Base-by-base conservation (phyloP, 2,329 filamentous ascomycete genomes). In the Fusarium buharicum region DNA sequence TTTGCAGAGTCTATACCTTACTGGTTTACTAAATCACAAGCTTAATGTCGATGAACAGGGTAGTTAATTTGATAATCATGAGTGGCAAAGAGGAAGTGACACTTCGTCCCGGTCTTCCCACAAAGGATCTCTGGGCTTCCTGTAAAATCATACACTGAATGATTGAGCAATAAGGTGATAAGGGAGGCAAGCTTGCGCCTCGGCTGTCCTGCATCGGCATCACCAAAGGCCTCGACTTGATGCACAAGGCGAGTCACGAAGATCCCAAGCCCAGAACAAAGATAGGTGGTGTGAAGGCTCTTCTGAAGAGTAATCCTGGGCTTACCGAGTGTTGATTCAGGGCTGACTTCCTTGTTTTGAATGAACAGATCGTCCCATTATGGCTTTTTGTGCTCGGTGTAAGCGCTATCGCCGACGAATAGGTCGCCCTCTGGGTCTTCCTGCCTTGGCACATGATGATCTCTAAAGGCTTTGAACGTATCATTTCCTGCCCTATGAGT, bases 211-310 rank as follows among this genome's bases (percentile, higher is more conserved):
- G 18, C 34, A 24, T 34, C 47, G 20, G 17, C 30, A 44, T 44
- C 39, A 11, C 17, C 33, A 28, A 43, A 28, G 36, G 27, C 22
- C 20, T 12, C 10, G 37, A 50, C 41, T 43, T 17, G 37, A 46
- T 27, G n/a, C 34, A 16, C 13, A 9, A 14, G 24, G 16, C 33
- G 17, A 53, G 27, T 33, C 36, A 17, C 17, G 6, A 16, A 2
- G 7, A 18, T 10, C 14, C 5, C 7, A 16, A 30, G 51, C 27
- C 31, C 9, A 52, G 24, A 24, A 52, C 24, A 9, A 6, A 24
- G 28, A 18, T 2, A 33, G 28, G 47, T 55, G 61, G 49, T 47
- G 57, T 55, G 46, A 39, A 50, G 58, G 41, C 12, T 12, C 37
- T 10, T 34, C 37, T 12, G 14, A 22, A 6, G 40, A 30, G 18